Base-by-base conservation (phyloP, 768 basidiomycete genomes). In the Rhizopogon vulgaris region DNA sequence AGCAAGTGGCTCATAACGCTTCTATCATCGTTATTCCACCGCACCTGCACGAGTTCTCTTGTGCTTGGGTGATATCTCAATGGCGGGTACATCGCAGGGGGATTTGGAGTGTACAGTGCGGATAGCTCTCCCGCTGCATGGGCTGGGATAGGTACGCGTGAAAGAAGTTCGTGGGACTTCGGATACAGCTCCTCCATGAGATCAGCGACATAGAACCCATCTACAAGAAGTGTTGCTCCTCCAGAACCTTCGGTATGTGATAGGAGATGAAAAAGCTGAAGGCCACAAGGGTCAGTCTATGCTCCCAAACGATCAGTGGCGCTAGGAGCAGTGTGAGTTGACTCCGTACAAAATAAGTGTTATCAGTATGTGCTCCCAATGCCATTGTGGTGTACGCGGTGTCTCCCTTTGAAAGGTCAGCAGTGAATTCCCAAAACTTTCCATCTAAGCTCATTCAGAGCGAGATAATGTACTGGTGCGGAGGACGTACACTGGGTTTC, bases 11-110 rank as follows among this genome's bases (percentile, higher is more conserved):
- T 79, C 73, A 98, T 78, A 3, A 85, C 86, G 52, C 90, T 94
- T 48, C 95, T 74, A 66, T 98, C 94, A 58, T 94, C 88, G 55
- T 92, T 94, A 62, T 97, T 98, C 90, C 94, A 98, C 49, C 94
- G 71, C 32, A 97, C 85, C 54, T 90, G 86, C 4, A 74, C 67
- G 0, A 97, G 74, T 54, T 85, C 79, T 2, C 79, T 82, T 11
- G 74, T 79, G 7, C 65, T 49, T 2, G 67, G 59, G 48, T 92
- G 85, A 63, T 91, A 87, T 14, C 76, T 70, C 4, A 97, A 73
- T 0, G 88, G 79, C 0, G 94, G 87, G 60, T 86, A 85, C 1
- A 83, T 82, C 0, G 75, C 69, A 1, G 70, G 56, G 0, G 86
- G 87, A 34, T 65, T 73, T 4, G 85, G 82, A 1, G 68, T 71